Evolutionary conservation across 2,329 filamentous ascomycete species (phyloP).

Genomic region (Ophiocordyceps robertsii): DNA sequence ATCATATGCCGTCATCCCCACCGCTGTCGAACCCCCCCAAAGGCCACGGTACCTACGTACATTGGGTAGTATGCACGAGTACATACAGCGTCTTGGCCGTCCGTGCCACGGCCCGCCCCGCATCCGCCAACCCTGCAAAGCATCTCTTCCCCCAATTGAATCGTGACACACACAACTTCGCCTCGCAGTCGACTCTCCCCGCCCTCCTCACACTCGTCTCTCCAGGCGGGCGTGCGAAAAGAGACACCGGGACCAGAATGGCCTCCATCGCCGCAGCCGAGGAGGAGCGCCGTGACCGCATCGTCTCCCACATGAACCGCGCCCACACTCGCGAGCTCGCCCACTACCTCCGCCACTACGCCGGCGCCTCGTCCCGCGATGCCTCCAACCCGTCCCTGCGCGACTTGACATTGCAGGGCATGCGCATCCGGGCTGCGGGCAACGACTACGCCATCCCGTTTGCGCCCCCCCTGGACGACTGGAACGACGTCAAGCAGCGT

Average conservation of each 20-base stretch:
- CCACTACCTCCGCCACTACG: slow-evolving; percentile 66
- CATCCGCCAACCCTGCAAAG: too few species aligned
- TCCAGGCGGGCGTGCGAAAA: too few species aligned
- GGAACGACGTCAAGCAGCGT: slow-evolving; percentile 53
- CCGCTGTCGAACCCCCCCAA: too few species aligned
- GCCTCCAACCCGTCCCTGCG: slow-evolving; percentile 41
- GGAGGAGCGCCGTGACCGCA: slow-evolving; percentile 19
- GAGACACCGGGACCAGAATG: slow-evolving; percentile 8
- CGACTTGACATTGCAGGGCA: slow-evolving; percentile 48
- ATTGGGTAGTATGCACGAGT: too few species aligned
- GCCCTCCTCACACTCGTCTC: too few species aligned
- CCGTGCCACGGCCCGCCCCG: too few species aligned
- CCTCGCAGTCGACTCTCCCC: neutral
- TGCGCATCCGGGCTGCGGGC: slow-evolving; percentile 45
- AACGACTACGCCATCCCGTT: slow-evolving; percentile 44
- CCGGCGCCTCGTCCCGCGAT: slow-evolving; percentile 34
- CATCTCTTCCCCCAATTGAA: neutral
- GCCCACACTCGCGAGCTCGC: slow-evolving; percentile 65
- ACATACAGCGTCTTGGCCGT: too few species aligned
- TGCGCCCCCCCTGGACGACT: slow-evolving; percentile 54
- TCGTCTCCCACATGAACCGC: slow-evolving; percentile 72
- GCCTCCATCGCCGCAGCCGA: slow-evolving; percentile 9
- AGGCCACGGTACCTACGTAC: too few species aligned
- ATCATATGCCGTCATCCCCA: too few species aligned
- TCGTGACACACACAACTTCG: neutral